A percentile compares a stretch with the other conserved stretches of the same genome.
phyloP scores from a whole-genome alignment of 306 rosid species.

The Medicago arabica region DNA sequence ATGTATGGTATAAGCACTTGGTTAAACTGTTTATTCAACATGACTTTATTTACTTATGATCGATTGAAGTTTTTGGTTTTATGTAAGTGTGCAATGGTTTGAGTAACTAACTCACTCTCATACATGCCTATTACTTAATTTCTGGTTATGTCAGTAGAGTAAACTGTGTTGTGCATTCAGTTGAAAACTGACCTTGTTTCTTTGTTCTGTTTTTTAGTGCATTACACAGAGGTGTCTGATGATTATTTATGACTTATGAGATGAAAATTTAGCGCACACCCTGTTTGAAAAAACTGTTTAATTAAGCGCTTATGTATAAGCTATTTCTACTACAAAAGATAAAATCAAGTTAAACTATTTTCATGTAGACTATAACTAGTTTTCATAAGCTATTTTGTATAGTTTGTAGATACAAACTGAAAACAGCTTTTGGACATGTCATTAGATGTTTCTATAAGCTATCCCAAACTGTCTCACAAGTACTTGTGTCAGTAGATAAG shows the following conservation, averaged over 20 bases:
- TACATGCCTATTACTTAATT: neutral
- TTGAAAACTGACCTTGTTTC: neutral
- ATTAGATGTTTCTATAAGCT: no score
- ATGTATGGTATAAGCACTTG: no score
- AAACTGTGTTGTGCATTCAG: neutral
- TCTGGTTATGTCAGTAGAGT: neutral
- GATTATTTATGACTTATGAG: neutral
- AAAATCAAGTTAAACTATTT: no score
- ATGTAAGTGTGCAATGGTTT: neutral
- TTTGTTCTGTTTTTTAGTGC: neutral
- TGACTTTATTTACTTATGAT: neutral
- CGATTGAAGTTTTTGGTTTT: slow-evolving; percentile 1
- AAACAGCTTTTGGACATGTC: no score
- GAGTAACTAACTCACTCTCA: neutral
- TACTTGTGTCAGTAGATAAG: no score
- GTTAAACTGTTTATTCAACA: neutral
- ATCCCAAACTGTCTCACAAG: no score
- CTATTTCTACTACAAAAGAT: no score
- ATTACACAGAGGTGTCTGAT: neutral
- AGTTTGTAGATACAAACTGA: no score
- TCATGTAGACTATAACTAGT: no score
- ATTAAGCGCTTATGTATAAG: no score
- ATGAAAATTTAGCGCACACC: neutral
- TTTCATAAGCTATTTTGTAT: no score
- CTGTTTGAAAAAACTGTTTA: no score